Conservation (phyloP, 2,329 filamentous ascomycete species). For the Fusarium lateritium region DNA sequence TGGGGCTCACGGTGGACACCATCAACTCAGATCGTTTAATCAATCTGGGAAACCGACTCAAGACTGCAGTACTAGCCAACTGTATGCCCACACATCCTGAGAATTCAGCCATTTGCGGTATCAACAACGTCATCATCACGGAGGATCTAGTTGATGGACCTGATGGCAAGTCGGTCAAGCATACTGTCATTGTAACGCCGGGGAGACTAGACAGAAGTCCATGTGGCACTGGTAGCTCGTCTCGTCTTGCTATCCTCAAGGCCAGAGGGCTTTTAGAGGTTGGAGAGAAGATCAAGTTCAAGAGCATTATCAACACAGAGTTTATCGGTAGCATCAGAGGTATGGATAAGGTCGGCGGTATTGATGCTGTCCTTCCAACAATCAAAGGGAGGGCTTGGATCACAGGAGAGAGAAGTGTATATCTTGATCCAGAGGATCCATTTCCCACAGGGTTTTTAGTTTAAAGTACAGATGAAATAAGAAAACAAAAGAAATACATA, state of each 20-base stretch:
- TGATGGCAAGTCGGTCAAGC: conserved; percentile 13
- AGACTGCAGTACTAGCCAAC: conserved; percentile 54
- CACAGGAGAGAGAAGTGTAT: conserved; percentile 24
- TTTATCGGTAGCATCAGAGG: conserved; percentile 23
- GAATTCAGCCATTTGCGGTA: conserved; percentile 57
- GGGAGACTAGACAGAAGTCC: conserved; percentile 24
- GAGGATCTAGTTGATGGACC: conserved; percentile 33
- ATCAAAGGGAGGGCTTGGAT: conserved; percentile 24
- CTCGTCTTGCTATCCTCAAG: conserved; percentile 15
- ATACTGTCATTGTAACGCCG: conserved; percentile 19
- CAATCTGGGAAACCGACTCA: conserved; percentile 58
- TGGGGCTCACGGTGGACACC: conserved; percentile 21
- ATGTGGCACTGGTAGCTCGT: conserved; percentile 18
- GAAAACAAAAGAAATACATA: too few relatives aligned
- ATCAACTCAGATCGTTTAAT: conserved; percentile 23
- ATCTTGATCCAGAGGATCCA: conserved; percentile 26
- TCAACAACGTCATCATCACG: conserved; percentile 58
- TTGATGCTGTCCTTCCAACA: conserved; percentile 19
- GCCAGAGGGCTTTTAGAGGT: conserved; percentile 1
- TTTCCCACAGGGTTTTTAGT: conserved; percentile 6
- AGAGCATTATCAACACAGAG: conserved; percentile 24
- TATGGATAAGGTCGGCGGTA: conserved; percentile 2
- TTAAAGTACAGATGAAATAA: neutral
- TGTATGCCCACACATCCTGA: conserved; percentile 59
- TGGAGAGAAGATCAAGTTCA: conserved; percentile 18